Percentiles rank a stretch among this genome's conserved stretches.
phyloP scores from a whole-genome alignment of 352 stramenopile species.

The Pythium dissimile region DNA sequence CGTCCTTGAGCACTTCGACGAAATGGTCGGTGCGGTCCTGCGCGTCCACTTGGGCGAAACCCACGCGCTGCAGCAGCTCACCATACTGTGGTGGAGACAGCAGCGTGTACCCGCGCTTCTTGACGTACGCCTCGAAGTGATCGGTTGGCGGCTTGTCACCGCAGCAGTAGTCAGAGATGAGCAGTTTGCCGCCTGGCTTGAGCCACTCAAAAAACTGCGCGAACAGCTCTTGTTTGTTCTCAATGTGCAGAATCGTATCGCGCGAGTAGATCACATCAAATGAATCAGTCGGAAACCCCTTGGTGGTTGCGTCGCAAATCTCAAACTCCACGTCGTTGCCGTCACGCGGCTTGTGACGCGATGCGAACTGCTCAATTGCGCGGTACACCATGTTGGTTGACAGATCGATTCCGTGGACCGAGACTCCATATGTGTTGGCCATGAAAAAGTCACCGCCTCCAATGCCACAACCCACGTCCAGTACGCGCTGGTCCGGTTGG shows the following conservation, averaged over 20 bases:
- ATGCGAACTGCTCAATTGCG: slow-evolving; percentile 21
- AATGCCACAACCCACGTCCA: slow-evolving; percentile 79
- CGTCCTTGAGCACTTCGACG: slow-evolving; percentile 26
- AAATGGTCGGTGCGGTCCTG: slow-evolving; percentile 41
- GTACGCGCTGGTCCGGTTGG: slow-evolving; percentile 30
- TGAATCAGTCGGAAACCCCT: slow-evolving; percentile 17
- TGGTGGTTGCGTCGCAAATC: slow-evolving; percentile 34
- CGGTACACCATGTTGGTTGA: slow-evolving; percentile 38
- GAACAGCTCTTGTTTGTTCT: slow-evolving; percentile 54
- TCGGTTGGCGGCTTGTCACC: slow-evolving; percentile 18
- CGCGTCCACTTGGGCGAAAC: slow-evolving; percentile 26
- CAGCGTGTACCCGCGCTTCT: slow-evolving; percentile 28
- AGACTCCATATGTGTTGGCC: slow-evolving; percentile 67
- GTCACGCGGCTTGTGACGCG: slow-evolving; percentile 8
- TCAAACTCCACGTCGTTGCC: slow-evolving; percentile 34
- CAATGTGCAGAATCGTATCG: slow-evolving; percentile 72
- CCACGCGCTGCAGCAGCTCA: slow-evolving; percentile 19
- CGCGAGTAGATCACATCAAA: slow-evolving; percentile 68
- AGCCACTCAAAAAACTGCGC: slow-evolving; percentile 60
- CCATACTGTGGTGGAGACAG: slow-evolving; percentile 30
- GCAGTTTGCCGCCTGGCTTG: slow-evolving; percentile 52
- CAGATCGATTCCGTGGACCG: slow-evolving; percentile 35
- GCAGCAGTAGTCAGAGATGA: slow-evolving; percentile 60
- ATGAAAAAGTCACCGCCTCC: slow-evolving; percentile 70
- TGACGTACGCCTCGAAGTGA: slow-evolving; percentile 35